phyloP scores from a whole-genome alignment of 352 stramenopile genomes.

The Phytophthora quininea region DNA sequence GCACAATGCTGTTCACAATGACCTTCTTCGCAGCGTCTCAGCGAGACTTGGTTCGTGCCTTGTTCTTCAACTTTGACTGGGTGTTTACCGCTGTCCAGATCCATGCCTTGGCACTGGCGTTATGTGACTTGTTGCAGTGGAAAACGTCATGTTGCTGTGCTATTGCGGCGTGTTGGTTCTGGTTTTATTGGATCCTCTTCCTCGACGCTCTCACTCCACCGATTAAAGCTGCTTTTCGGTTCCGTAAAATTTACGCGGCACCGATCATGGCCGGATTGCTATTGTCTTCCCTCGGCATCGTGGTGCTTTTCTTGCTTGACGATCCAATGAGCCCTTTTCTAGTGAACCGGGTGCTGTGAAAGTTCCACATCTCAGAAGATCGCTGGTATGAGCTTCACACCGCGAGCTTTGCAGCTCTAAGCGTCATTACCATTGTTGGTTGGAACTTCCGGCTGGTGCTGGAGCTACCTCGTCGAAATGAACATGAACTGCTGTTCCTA shows the following conservation, averaged over 20 bases:
- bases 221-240: neutral
- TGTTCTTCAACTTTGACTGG: neutral
- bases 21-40: neutral
- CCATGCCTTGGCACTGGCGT: too few relatives aligned
- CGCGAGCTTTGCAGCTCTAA: too few relatives aligned
- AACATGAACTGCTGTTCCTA: neutral
- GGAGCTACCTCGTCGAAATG: neutral
- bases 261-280: neutral
- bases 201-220: neutral
- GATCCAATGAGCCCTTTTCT: too few relatives aligned
- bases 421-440: neutral
- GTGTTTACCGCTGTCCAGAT: too few relatives aligned
- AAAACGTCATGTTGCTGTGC: too few relatives aligned
- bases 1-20: neutral
- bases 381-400: too few relatives aligned
- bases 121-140: neutral
- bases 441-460: neutral
- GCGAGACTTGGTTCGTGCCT: neutral
- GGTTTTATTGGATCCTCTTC: neutral
- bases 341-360: too few relatives aligned
- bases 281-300: too few relatives aligned
- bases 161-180: neutral
- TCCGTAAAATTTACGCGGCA: neutral
- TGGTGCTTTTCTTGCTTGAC: too few relatives aligned
- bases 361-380: too few relatives aligned